Percentiles rank a stretch among this genome's conserved stretches.
These are phyloP conservation scores for Cyberlindnera samutprakarnensis DNA, from an alignment of 805 yeast genomes.

Conservation along the genomic window DNA sequence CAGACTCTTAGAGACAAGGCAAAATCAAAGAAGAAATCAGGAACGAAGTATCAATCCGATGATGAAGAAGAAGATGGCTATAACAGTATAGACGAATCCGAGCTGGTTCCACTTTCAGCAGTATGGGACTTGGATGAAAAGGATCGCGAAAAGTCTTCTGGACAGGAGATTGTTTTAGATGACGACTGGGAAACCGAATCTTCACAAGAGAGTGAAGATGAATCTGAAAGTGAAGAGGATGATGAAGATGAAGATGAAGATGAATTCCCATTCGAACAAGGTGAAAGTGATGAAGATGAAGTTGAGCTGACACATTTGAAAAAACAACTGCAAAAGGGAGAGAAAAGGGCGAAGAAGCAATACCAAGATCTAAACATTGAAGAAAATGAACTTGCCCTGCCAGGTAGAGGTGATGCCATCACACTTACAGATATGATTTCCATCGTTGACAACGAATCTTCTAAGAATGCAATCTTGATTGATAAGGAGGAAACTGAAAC, in stretches of 20 bases:
- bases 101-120: conserved; percentile 71
- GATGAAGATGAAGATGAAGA: conserved; percentile 29
- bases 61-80: conserved; percentile 49
- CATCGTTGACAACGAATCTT: conserved; percentile 43
- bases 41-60: conserved; percentile 4
- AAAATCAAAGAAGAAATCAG: conserved; percentile 29
- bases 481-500: conserved; percentile 27
- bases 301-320: conserved; percentile 46
- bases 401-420: conserved; percentile 51
- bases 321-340: conserved; percentile 29
- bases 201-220: conserved; percentile 19
- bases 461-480: conserved; percentile 43
- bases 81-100: conserved; percentile 67
- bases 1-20: conserved; percentile 57
- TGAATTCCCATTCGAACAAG: conserved; percentile 33
- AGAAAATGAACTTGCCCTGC: conserved; percentile 66
- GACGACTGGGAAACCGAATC: conserved; percentile 19
- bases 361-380: conserved; percentile 45
- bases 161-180: conserved; percentile 15
- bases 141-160: conserved; percentile 27
- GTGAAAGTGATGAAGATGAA: conserved; percentile 38
- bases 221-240: conserved; percentile 18
- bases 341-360: conserved; percentile 35
- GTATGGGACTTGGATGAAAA: conserved; percentile 81
- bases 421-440: conserved; percentile 71